Percentiles rank a stretch among this genome's conserved stretches.
Conservation (phyloP, 1,139 yeast species). For the Sugiyamaella neomexicana region DNA sequence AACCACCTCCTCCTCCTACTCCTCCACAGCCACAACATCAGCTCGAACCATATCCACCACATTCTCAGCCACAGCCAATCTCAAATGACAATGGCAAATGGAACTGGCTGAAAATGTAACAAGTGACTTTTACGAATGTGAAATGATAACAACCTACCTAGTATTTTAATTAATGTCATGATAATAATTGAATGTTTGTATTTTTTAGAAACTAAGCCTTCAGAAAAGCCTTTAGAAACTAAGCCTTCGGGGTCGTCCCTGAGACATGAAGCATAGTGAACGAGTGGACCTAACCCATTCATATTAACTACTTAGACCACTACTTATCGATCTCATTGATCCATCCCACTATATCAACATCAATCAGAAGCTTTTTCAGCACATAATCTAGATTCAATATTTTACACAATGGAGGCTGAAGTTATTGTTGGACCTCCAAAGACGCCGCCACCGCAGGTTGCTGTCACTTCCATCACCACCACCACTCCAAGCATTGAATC, state of each 20-base stretch:
- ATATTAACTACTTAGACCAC: background rate
- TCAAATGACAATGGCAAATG: slow-evolving; percentile 26
- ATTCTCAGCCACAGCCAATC: background rate
- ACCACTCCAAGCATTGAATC: background rate
- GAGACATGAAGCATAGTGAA: too few species aligned
- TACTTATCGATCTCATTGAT: background rate
- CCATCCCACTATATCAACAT: background rate
- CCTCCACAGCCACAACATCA: background rate
- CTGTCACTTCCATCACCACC: background rate
- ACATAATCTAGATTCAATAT: too few species aligned
- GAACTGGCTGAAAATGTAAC: slow-evolving; percentile 36
- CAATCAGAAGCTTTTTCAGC: too few species aligned
- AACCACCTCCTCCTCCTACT: too few species aligned
- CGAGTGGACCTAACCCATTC: background rate
- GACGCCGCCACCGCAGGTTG: background rate
- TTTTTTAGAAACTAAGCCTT: too few species aligned
- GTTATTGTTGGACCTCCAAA: background rate
- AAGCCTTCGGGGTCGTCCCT: too few species aligned
- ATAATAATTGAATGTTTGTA: background rate
- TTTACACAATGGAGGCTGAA: background rate
- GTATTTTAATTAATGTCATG: slow-evolving; percentile 6
- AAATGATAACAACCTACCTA: slow-evolving; percentile 1
- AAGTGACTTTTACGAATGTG: slow-evolving; percentile 8
- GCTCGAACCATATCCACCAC: background rate
- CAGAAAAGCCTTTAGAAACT: too few species aligned